Base-by-base conservation (phyloP, 2,329 filamentous ascomycete genomes). In the Fusarium citri region DNA sequence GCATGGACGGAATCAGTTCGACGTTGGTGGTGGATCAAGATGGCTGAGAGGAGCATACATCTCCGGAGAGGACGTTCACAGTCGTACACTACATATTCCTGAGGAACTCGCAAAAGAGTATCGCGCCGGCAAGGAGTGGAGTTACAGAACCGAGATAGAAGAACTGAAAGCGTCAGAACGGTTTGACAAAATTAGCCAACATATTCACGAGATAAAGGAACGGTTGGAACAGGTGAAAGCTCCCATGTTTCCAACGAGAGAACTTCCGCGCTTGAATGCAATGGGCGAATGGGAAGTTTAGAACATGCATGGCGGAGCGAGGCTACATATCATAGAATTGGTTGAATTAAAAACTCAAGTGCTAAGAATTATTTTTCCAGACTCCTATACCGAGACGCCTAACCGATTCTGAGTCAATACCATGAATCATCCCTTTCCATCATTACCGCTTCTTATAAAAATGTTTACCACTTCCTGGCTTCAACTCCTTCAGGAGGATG, bases 1-100 rank as follows among this genome's bases (percentile, higher is more conserved):
- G 76, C 96, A 98, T 82, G 95, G 94, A 1, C 85, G 96, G 6
- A 86, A 84, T 18, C 88, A 89, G 30, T 98, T 98, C 79, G 89
- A 95, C 76, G 68, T 76, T 0, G 81, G 81, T 0, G 84, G 85
- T 9, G 92, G 92, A 1, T 86, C 89, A 66, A 85, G 95, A 55
- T 97, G 93, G 92, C 80, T 98, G 57, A 92, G 93, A 72, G 96
- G 96, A 7, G 88, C 93, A 0, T 99, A 98, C 80, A 85, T 98
- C 28, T 88, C 92, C 66, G 74, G 79, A 7, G 78, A 84, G 58
- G 83, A 83, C 62, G 84, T 85, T 54, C 46, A 75, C 14, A 84
- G 82, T 62, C 76, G 74, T 28, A 77, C 77, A 2, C 43, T 75
- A 6, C 71, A 80, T 42, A 76, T 80, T 0, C 80, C 80, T 1